phyloP scores from a whole-genome alignment of 108 stramenopile species.

The Stephanodiscus triporus region DNA sequence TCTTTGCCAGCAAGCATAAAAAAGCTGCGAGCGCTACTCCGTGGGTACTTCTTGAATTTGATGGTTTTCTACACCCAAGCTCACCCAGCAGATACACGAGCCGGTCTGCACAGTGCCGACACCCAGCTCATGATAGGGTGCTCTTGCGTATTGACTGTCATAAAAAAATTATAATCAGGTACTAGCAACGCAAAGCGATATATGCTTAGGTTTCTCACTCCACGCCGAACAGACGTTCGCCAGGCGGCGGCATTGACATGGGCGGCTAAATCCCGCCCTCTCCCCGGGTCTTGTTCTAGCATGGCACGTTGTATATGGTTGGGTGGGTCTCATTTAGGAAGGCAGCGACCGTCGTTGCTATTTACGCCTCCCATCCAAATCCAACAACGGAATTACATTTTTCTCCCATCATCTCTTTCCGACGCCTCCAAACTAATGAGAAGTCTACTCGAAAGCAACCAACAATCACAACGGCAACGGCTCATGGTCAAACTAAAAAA shows the following conservation, averaged over 20 bases:
- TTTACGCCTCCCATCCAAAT: background rate
- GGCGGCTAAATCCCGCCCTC: background rate
- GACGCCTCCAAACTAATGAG: slow-evolving; percentile 37
- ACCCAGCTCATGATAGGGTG: too few species aligned
- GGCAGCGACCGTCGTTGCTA: background rate
- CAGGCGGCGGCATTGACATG: background rate
- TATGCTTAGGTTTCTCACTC: background rate
- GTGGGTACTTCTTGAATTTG: too few species aligned
- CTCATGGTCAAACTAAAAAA: slow-evolving; percentile 40
- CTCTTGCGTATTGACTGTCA: too few species aligned
- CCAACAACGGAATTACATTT: slow-evolving; percentile 44
- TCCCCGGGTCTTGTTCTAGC: background rate
- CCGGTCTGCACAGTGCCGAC: too few species aligned
- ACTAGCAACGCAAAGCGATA: background rate
- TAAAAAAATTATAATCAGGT: background rate
- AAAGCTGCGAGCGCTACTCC: too few species aligned
- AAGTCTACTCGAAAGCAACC: slow-evolving; percentile 9
- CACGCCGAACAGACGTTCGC: background rate
- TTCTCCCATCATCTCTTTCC: slow-evolving; percentile 38
- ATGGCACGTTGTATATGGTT: slow-evolving; percentile 4
- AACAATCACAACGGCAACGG: slow-evolving; percentile 17
- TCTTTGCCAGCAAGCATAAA: too few species aligned
- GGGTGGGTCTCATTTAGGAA: background rate
- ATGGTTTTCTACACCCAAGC: too few species aligned
- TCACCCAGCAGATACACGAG: too few species aligned